These are phyloP conservation scores for Trichoderma citrinoviride DNA, from an alignment of 2,329 filamentous ascomycete species.

Conservation along the genomic window DNA sequence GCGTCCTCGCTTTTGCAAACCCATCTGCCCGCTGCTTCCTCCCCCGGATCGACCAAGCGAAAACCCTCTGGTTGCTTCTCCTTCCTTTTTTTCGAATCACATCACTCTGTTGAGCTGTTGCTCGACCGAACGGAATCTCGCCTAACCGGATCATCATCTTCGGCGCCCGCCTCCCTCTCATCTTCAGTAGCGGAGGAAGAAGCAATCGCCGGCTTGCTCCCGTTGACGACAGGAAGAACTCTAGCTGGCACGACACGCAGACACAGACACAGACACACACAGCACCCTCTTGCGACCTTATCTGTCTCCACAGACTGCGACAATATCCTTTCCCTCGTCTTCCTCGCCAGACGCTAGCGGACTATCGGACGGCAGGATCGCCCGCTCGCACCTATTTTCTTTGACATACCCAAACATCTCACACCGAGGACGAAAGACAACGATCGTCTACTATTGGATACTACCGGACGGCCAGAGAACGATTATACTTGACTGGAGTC, in stretches of 20 bases:
- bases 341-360: background rate
- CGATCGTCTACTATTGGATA: background rate
- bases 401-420: background rate
- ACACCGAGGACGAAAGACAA: background rate
- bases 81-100: background rate
- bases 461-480: slow-evolving; percentile 16
- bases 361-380: background rate
- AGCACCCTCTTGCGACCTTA: background rate
- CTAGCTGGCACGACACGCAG: background rate
- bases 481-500: background rate
- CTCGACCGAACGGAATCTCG: slow-evolving; percentile 8
- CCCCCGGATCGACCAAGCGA: background rate
- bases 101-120: background rate
- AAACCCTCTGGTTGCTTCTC: background rate
- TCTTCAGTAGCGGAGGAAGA: background rate
- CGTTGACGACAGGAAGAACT: background rate
- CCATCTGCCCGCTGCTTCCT: background rate
- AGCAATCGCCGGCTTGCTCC: background rate
- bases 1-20: slow-evolving; percentile 2
- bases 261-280: background rate
- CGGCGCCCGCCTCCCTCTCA: background rate
- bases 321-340: background rate
- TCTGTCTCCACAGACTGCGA: background rate
- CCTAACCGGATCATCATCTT: slow-evolving; percentile 1
- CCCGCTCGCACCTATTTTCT: background rate